Base-by-base conservation (phyloP, 208 protist species). In the Trypanosoma boissoni region DNA sequence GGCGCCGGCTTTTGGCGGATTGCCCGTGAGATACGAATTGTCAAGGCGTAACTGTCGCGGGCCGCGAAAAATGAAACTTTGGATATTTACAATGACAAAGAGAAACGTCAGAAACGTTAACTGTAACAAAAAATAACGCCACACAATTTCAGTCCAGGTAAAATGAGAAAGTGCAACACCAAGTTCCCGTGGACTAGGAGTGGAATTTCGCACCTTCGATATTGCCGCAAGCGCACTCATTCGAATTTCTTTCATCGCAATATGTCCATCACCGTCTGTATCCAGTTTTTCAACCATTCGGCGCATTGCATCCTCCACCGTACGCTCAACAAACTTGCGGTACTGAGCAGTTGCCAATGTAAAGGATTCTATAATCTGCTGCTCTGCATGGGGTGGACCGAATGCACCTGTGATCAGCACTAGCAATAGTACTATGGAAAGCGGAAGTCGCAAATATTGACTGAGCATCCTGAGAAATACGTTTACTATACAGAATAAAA, bases 11-110 rank as follows among this genome's bases (percentile, higher is more conserved):
- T 83, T 68, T 0, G 64, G 50, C 1, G 87, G 87, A 18, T 74
- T 60, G 16, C 48, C 56, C n/a, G 83, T 64, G 6, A 87, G 44
- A 65, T 94, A 90, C 50, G 84, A 77, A 29, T 86, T 64, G 20
- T 75, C 74, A 36, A 91, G 50, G 1, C 62, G 72, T 27, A 94
- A 68, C 7, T 60, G 61, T 3, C 70, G 68, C 14, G 86, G 86
- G 0, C 45, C 41, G 2, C 34, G 50, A 48, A 66, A 51, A 32
- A 88, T 6, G 8, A 84, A 54, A 26, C 58, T 70, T 3, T 60
- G 72, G 2, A 74, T 24, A 45, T 87, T 88, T 61, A 82, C 80
- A 34, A 62, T 36, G 3, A 78, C 1, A 51, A 69, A 78, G 34
- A 83, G 58, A 12, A 59, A 7, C 12, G 36, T 49, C 20, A 78